Percentiles rank a stretch among this genome's conserved stretches.
These are phyloP conservation scores for Skeletonema tropicum DNA, from an alignment of 108 stramenopile species.

Conservation along the genomic window DNA sequence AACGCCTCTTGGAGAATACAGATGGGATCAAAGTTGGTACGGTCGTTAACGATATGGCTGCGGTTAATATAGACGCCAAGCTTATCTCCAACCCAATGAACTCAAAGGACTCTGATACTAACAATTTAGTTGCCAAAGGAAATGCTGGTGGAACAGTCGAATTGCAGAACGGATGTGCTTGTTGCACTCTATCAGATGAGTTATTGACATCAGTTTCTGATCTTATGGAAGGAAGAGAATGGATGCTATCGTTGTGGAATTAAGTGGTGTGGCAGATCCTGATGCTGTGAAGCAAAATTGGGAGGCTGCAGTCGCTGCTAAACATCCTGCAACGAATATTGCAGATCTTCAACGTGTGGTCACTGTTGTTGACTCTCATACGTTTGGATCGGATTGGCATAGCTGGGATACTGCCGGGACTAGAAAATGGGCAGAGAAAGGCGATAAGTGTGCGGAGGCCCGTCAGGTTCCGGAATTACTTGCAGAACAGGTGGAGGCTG, in stretches of 20 bases:
- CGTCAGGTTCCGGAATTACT: constrained; percentile 81
- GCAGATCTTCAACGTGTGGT: constrained; percentile 73
- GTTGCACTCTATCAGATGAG: constrained; percentile 91
- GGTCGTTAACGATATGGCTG: constrained; percentile 95
- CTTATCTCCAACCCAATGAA: constrained; percentile 55
- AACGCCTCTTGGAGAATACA: constrained; percentile 76
- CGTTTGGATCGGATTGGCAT: constrained; percentile 89
- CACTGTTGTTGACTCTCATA: constrained; percentile 85
- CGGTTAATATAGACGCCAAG: constrained; percentile 96
- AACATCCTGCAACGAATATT: constrained; percentile 57
- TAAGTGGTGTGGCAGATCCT: constrained; percentile 93
- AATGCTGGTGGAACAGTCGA: constrained; percentile 55
- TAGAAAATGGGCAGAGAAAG: constrained; percentile 55
- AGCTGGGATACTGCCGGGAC: constrained; percentile 62
- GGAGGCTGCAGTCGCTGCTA: constrained; percentile 48
- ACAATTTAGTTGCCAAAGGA: constrained; percentile 10
- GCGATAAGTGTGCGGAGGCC: constrained; percentile 57
- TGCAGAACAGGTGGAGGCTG: constrained; percentile 92
- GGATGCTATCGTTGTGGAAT: constrained; percentile 92
- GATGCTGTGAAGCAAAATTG: constrained; percentile 76
- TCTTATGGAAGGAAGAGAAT: constrained; percentile 47
- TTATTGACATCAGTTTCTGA: constrained; percentile 57
- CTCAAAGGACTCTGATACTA: constrained; percentile 1
- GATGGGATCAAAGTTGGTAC: constrained; percentile 78
- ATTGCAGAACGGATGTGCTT: constrained; percentile 58